Evolutionary conservation across 495 filamentous ascomycete genomes (phyloP), one percentile per base, ranked within the genome.

Genomic region (Hyaloscypha variabilis): DNA sequence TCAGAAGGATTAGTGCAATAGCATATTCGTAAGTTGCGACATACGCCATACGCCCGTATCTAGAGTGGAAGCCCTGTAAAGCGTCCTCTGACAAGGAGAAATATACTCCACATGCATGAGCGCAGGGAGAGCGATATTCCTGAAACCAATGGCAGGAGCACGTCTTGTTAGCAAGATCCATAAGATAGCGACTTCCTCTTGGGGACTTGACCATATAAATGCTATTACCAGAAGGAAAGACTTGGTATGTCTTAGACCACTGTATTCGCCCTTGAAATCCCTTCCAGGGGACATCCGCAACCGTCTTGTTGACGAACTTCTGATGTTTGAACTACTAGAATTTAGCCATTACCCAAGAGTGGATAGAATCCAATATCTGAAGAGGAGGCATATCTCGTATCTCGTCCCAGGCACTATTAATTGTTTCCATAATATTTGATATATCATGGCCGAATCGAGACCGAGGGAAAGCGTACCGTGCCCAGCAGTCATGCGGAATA

Each of bases 41-140:
- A 2, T n/a, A 57, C 8, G 54, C 54, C 28, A 8, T 24, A 0
- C 10, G 25, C 8, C n/a, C 6, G 28, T 57, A 57, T 57, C 6
- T 8, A 29, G 25, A 1, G n/a, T 25, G 28, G 28, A 57, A 57
- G 21, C 25, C 25, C 10, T 11, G 25, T 0, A 57, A 8, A 6
- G 54, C 1, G 26, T 57, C 6, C 21, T 25, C 54, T 52, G 1
- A 52, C 8, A n/a, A 25, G 49, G 10, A 25, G 49, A 8, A 52
- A 52, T 52, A n/a, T n/a, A n/a, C n/a, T n/a, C n/a, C n/a, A n/a
- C n/a, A n/a, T 52, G 2, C 49, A 52, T 52, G 49, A 52, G 49
- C 19, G n/a, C 3, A 52, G n/a, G 49, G 24, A 21, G 49, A 52
- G 1, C n/a, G 3, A 17, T 52, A 52, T 25, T 52, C 24, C 1